Evolutionary conservation across 2,329 filamentous ascomycete species (phyloP), one percentile per base, ranked within the genome.

Genomic region (Aspergillus glaucus): DNA sequence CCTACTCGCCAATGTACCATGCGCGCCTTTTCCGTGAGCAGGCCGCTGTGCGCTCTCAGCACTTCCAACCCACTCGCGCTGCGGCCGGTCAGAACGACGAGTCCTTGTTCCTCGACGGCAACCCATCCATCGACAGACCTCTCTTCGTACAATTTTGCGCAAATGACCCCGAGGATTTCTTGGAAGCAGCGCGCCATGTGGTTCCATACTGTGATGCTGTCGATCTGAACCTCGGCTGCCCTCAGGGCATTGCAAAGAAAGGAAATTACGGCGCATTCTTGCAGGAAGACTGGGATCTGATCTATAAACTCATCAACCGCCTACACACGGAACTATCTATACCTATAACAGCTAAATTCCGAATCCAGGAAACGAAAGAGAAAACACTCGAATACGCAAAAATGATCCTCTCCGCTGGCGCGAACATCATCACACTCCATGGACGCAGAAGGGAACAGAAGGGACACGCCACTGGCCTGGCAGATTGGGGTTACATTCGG

Each of bases 1-100:
- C 89, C 44, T 98, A 98, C 66, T 89, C 90, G 1, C 93, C 93
- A 44, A 98, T 98, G 93, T 80, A 95, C 54, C 93, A 98, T 68
- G 90, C 93, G 3, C 87, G 91, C 48, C 79, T 97, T 55, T 98
- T 94, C 66, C 78, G 79, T 41, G 86, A 95, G 54, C 84, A 80
- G 9, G 74, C 81, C 17, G 85, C 84, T 53, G 94, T 95, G 69
- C 85, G 92, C 57, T 78, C 82, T 46, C 75, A 83, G 7, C 85
- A 93, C 67, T 96, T 97, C 69, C 87, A 95, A 60, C 82, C 89
- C 1, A 78, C 75, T 4, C 69, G 69, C 24, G 60, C 57, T 8
- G 50, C 68, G 57, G 47, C 45, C 53, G 70, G 57, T 39, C 48
- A 53, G 17, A 53, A 52, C 37, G 54, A 63, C 32, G 50, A 65